A percentile compares a stretch with the other conserved stretches of the same genome.
Conservation (phyloP, 1,139 yeast genomes). For the Arxiozyma telluris region DNA sequence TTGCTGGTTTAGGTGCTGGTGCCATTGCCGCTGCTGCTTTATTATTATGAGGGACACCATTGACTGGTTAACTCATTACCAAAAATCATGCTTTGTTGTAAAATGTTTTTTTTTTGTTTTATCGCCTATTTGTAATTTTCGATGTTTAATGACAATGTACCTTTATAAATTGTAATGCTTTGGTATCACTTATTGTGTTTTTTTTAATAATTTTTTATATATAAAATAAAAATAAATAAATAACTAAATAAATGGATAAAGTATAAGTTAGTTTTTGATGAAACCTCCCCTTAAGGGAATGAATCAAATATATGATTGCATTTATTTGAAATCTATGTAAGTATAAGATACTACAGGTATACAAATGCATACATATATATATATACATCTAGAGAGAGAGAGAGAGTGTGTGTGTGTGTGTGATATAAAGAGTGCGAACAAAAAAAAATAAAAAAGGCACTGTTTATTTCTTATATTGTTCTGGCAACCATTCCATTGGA, state of each 20-base stretch:
- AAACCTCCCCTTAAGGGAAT: no score
- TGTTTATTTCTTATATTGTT: conserved; percentile 33
- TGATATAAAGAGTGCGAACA: no score
- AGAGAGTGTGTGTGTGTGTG: no score
- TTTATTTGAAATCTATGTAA: no score
- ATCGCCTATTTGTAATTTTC: not conserved
- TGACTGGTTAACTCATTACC: not conserved
- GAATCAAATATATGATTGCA: no score
- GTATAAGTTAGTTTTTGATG: no score
- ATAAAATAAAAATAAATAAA: no score
- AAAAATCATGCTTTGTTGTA: no score
- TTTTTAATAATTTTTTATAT: no score
- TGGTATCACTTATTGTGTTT: no score
- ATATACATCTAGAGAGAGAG: not conserved
- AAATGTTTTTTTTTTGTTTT: no score
- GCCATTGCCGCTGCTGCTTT: conserved; percentile 8
- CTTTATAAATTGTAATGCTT: not conserved
- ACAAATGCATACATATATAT: not conserved
- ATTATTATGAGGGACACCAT: conserved; percentile 5
- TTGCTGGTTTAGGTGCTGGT: conserved; percentile 10
- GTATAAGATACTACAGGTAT: not conserved
- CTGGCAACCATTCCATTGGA: conserved; percentile 51
- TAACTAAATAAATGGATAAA: no score
- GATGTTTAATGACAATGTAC: not conserved
- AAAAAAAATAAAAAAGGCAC: not conserved